A percentile compares a stretch with the other conserved stretches of the same genome.
phyloP scores from a whole-genome alignment of 805 yeast genomes.

The Lipomyces mesembrius region DNA sequence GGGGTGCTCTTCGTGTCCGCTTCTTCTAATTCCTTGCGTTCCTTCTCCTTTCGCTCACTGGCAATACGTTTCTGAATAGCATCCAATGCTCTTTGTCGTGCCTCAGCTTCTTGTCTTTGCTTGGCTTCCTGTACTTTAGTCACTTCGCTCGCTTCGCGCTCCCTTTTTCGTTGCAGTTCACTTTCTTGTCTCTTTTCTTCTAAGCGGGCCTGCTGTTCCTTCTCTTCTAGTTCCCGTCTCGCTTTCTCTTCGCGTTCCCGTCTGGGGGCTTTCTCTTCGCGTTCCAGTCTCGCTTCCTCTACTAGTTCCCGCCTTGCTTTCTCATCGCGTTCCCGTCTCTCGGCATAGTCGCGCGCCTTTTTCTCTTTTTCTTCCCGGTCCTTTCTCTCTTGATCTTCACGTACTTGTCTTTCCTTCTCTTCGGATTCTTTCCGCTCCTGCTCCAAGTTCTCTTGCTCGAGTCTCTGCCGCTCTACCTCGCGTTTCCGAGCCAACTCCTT shows the following conservation, averaged over 20 bases:
- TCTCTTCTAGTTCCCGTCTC: constrained; percentile 39
- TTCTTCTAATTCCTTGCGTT: background rate
- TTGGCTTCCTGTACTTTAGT: constrained; percentile 35
- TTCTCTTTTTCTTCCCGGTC: constrained; percentile 40
- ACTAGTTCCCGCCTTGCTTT: constrained; percentile 28
- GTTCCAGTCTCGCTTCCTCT: constrained; percentile 6
- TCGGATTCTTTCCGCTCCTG: constrained; percentile 14
- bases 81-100: constrained; percentile 8
- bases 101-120: constrained; percentile 21
- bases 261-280: constrained; percentile 25
- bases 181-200: constrained; percentile 39
- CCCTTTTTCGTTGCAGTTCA: constrained; percentile 27
- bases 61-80: constrained; percentile 1
- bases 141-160: constrained; percentile 17
- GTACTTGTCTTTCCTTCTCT: constrained; percentile 17
- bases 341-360: constrained; percentile 31
- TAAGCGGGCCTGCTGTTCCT: constrained; percentile 37
- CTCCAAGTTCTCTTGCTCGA: constrained; percentile 1
- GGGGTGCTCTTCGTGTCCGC: background rate
- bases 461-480: constrained; percentile 4
- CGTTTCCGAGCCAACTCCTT: background rate
- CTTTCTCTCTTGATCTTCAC: constrained; percentile 34
- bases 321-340: constrained; percentile 29
- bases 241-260: constrained; percentile 36
- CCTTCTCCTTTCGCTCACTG: background rate